Conservation (phyloP, 768 basidiomycete genomes). For the Cystobasidium ongulense region DNA sequence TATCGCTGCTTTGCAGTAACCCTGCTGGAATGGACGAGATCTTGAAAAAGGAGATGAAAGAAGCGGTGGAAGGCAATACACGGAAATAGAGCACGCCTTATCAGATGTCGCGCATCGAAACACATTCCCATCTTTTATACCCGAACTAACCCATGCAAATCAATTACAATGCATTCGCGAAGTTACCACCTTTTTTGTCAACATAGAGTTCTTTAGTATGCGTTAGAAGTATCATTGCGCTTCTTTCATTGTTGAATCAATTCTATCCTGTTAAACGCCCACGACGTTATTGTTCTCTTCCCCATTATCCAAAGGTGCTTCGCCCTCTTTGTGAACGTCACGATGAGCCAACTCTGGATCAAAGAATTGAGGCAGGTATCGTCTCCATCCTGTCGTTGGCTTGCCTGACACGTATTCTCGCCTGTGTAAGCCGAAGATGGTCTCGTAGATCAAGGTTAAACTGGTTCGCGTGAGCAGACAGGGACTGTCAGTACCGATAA, state of each 20-base stretch:
- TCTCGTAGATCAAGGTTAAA: background rate
- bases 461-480: background rate
- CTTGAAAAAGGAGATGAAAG: slow-evolving; percentile 8
- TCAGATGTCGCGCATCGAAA: background rate
- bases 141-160: too few species aligned
- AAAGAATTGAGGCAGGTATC: background rate
- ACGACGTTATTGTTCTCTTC: too few species aligned
- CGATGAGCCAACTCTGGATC: background rate
- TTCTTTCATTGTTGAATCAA: too few species aligned
- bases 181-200: too few species aligned
- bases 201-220: too few species aligned
- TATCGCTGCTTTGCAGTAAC: background rate
- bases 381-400: background rate
- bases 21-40: slow-evolving; percentile 10
- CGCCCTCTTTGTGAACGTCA: slow-evolving; percentile 2
- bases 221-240: too few species aligned
- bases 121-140: background rate
- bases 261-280: too few species aligned
- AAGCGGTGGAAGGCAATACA: background rate
- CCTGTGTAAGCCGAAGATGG: background rate
- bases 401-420: background rate
- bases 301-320: background rate
- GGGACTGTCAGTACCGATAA: background rate
- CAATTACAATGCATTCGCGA: background rate
- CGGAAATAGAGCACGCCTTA: background rate